Evolutionary conservation across 257 asterid species (phyloP), one percentile per base, ranked within the genome.

Genomic region (Jasminum sambac): DNA sequence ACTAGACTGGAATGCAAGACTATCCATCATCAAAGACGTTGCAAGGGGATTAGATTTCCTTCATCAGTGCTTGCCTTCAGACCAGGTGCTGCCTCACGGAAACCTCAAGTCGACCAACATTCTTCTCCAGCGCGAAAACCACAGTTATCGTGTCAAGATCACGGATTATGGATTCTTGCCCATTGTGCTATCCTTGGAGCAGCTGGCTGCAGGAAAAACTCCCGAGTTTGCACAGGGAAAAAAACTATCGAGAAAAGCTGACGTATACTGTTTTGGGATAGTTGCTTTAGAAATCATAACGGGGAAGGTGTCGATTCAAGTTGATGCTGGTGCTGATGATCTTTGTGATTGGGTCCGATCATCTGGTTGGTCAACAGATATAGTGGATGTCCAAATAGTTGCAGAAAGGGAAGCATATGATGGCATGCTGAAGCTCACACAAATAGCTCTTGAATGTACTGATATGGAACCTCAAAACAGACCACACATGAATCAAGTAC

Each of bases 281-380:
- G 71, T 90, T 12, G 62, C 88, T 4, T 66, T 90, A 30, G 96
- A 90, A 75, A 76, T 86, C 12, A 78, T 88, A 64, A 90, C 93
- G 3, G 96, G 95, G 2, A 85, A 77, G 66, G 60, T 59, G 34
- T 86, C 91, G 64, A 48, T 26, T 42, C 63, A 59, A 21, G 55
- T 59, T 11, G 64, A 40, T 14, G 25, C 38, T n/a, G 50, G 11
- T 10, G 80, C 61, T 55, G 74, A 64, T 40, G 91, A 85, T 73
- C 76, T 88, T 5, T 86, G 91, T 0, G 87, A 80, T 13, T 90
- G 95, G 95, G 93, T 88, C 7, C 77, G 84, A 38, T 71, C 77
- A 11, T 84, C 87, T 9, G 94, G 86, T 61, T 90, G 97, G 96
- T 90, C 95, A 34, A 84, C 91, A 0, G 95, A 90, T 61, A 82